Conservation (phyloP, 441 rosid species). For the Populus tomentosa region DNA sequence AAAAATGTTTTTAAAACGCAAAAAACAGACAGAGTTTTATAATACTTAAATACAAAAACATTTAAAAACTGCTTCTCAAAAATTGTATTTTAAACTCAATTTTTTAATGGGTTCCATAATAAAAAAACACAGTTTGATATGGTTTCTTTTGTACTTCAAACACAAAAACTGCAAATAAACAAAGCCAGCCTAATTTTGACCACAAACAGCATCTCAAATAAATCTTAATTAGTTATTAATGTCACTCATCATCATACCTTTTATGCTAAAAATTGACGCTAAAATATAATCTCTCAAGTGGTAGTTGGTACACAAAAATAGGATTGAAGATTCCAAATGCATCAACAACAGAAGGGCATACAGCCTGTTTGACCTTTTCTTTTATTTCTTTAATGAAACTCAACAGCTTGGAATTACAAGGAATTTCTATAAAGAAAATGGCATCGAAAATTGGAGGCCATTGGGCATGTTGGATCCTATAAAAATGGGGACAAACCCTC, state of each 20-base stretch:
- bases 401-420: not conserved
- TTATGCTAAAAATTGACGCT: too few species aligned
- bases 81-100: too few species aligned
- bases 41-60: too few species aligned
- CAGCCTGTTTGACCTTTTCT: not conserved
- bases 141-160: too few species aligned
- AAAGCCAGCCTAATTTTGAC: not conserved
- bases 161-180: too few species aligned
- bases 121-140: too few species aligned
- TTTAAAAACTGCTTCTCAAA: too few species aligned
- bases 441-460: not conserved
- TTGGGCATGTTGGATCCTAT: not conserved
- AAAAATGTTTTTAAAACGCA: too few species aligned
- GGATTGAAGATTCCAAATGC: not conserved
- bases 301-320: not conserved
- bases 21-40: too few species aligned
- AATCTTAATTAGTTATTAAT: too few species aligned
- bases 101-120: too few species aligned
- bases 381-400: not conserved
- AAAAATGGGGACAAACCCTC: not conserved
- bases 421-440: not conserved
- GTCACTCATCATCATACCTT: too few species aligned
- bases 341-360: not conserved
- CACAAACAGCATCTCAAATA: not conserved
- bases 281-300: not conserved